phyloP scores from a whole-genome alignment of 306 rosid species.

The Biancaea sappan region DNA sequence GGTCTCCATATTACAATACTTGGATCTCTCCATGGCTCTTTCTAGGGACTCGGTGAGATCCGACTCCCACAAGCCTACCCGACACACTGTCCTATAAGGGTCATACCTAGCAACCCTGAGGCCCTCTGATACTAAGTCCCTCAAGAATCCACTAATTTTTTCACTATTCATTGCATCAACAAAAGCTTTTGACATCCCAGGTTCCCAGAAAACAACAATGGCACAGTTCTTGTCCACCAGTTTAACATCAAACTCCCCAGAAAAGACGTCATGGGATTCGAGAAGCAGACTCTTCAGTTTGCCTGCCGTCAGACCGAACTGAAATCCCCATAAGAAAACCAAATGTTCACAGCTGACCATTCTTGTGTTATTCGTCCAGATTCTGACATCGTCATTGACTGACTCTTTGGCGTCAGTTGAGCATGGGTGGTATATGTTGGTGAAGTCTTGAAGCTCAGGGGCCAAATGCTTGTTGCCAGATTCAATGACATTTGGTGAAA shows the following conservation, averaged over 20 bases:
- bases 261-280: conserved; percentile 56
- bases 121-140: conserved; percentile 67
- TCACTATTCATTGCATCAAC: conserved; percentile 42
- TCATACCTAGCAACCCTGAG: conserved; percentile 59
- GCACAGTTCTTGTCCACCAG: conserved; percentile 78
- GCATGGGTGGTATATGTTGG: conserved; percentile 47
- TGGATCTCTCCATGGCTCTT: conserved; percentile 45
- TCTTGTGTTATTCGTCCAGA: conserved; percentile 59
- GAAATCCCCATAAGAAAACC: conserved; percentile 87
- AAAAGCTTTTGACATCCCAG: conserved; percentile 55
- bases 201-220: conserved; percentile 71
- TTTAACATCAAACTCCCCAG: conserved; percentile 69
- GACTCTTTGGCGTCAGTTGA: conserved; percentile 38
- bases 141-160: conserved; percentile 52
- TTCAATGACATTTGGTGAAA: conserved; percentile 39
- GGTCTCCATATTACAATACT: conserved; percentile 29
- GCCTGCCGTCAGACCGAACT: conserved; percentile 59
- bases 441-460: conserved; percentile 43
- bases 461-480: conserved; percentile 38
- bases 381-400: conserved; percentile 38
- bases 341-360: conserved; percentile 55
- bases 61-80: conserved; percentile 66
- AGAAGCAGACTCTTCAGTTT: conserved; percentile 56
- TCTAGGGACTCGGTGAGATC: conserved; percentile 65
- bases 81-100: conserved; percentile 59